Evolutionary conservation across 306 rosid species (phyloP), one percentile per base, ranked within the genome.

Genomic region (Cotoneaster glaucophyllus): DNA sequence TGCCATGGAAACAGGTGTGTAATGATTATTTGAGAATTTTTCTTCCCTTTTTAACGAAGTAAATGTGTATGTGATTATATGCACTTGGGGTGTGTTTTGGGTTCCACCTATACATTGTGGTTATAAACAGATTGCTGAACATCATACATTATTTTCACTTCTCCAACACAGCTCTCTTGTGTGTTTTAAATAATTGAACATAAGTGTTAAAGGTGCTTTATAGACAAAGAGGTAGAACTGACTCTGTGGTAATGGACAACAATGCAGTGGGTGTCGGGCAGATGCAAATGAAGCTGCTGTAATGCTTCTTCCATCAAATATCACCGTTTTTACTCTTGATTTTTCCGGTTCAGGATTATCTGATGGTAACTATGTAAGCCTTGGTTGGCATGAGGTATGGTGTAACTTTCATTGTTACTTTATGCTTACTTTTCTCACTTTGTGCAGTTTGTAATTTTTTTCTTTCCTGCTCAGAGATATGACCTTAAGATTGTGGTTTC

Each of bases 381-480:
- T 95, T 79, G 99, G 99, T 84, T 95, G 99, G 99, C 99, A 95
- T 81, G 99, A 95, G 89, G 98, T 95, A 85, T 75, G 80, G 69
- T 45, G 14, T 67, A 68, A 77, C 76, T 69, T 73, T 75, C 82
- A 61, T 76, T 70, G 54, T 75, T 74, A 78, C 61, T 77, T 61
- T 77, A 83, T 74, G 28, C 67, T 41, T 64, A 43, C 57, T 75
- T 50, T 64, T 66, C 75, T 64, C 64, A 44, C 37, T 81, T 70
- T 59, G 25, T 80, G 37, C 83, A 70, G 32, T 76, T 76, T 17
- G 39, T 75, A 73, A 83, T 32, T 82, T 73, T 73, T 67, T 63
- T 73, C 65, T 61, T 81, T 71, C 66, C 64, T 83, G 66, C 77
- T 66, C 82, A 95, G 97, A 95, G 88, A 88, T 96, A 92, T 37